These are phyloP conservation scores for Leishmania gerbilli DNA, from an alignment of 208 protist species.

Conservation along the genomic window DNA sequence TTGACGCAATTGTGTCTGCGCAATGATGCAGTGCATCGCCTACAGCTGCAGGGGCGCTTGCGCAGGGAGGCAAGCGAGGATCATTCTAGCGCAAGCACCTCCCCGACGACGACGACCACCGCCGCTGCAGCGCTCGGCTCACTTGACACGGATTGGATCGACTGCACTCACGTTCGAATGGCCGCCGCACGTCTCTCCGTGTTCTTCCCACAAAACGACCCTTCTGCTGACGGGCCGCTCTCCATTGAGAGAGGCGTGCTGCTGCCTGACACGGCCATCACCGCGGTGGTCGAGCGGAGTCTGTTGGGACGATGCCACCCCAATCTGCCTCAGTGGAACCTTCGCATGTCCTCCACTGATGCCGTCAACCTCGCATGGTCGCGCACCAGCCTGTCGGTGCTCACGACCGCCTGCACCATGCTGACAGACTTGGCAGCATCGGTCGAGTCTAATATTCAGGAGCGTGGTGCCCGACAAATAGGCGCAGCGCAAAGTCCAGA, in stretches of 20 bases:
- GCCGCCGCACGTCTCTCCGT: constrained; percentile 8
- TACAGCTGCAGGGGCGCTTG: constrained; percentile 21
- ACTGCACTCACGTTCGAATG: constrained; percentile 16
- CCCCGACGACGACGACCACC: not conserved
- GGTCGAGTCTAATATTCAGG: not conserved
- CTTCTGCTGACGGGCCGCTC: not conserved
- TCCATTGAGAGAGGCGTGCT: not conserved
- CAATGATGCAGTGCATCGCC: constrained; percentile 23
- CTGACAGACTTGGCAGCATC: constrained; percentile 20
- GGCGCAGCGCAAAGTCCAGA: not conserved
- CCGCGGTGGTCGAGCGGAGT: constrained; percentile 21
- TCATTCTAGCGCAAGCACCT: too few relatives aligned
- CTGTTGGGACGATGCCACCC: constrained; percentile 22
- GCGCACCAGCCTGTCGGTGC: constrained; percentile 27
- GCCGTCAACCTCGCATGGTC: constrained; percentile 27
- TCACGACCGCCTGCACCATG: constrained; percentile 18
- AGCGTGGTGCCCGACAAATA: not conserved
- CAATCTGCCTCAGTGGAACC: constrained; percentile 18
- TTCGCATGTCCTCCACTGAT: constrained; percentile 9
- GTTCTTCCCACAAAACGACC: constrained; percentile 9
- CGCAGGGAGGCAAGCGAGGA: not conserved
- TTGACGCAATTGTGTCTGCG: constrained; percentile 11
- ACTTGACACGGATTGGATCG: constrained; percentile 26
- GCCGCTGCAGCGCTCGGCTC: constrained; percentile 6
- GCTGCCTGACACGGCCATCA: constrained; percentile 13